These are phyloP conservation scores for Suillus luteus DNA, from an alignment of 768 basidiomycete species.

Conservation along the genomic window DNA sequence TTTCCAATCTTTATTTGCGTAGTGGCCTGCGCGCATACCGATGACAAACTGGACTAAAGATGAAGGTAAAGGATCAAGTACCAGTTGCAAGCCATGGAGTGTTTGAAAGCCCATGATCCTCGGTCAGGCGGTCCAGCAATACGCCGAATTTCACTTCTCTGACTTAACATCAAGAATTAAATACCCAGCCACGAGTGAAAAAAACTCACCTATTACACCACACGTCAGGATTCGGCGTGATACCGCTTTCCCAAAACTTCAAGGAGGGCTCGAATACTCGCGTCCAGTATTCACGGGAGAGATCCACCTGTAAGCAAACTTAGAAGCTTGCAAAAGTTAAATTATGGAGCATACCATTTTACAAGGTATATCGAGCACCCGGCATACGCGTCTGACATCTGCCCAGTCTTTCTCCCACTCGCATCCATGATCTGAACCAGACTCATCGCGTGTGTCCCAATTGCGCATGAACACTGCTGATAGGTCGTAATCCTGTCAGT, in stretches of 20 bases:
- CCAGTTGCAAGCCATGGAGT: slow-evolving; percentile 81
- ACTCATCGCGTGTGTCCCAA: slow-evolving; percentile 89
- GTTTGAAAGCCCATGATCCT: slow-evolving; percentile 31
- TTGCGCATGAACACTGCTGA: slow-evolving; percentile 95
- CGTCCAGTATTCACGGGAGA: slow-evolving; percentile 90
- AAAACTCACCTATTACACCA: slow-evolving; percentile 77
- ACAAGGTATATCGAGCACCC: slow-evolving; percentile 69
- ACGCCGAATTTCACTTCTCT: slow-evolving; percentile 94
- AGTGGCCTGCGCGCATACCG: slow-evolving; percentile 62
- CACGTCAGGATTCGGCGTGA: slow-evolving; percentile 92
- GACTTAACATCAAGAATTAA: slow-evolving; percentile 6
- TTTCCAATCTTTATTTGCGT: slow-evolving; percentile 72
- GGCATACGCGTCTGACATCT: slow-evolving; percentile 83
- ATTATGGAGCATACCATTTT: slow-evolving; percentile 50
- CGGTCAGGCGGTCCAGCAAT: slow-evolving; percentile 63
- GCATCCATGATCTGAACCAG: slow-evolving; percentile 76
- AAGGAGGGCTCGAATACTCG: slow-evolving; percentile 89
- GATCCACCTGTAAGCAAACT: slow-evolving; percentile 60
- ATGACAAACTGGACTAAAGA: not conserved
- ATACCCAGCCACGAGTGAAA: not conserved
- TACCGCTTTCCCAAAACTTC: slow-evolving; percentile 71
- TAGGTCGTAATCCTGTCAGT: slow-evolving; percentile 69
- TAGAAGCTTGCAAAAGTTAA: slow-evolving; percentile 9
- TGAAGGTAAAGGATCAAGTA: slow-evolving; percentile 28
- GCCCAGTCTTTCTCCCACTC: slow-evolving; percentile 97